Base-by-base conservation (phyloP, 257 asterid genomes). In the Linaria vulgaris region DNA sequence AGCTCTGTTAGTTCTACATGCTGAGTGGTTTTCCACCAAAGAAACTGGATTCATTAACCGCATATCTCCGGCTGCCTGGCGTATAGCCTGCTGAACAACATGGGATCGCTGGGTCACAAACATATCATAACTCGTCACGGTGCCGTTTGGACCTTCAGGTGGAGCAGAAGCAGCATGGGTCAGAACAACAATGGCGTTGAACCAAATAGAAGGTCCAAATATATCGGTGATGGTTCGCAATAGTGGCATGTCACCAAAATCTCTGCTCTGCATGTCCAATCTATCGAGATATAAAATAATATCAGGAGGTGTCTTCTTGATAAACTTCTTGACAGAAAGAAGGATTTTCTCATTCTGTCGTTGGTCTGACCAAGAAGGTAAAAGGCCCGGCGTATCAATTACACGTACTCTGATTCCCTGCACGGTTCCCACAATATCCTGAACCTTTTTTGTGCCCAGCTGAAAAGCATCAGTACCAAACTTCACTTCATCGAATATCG, bases 91-190 rank as follows among this genome's bases (percentile, higher is more conserved):
- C 81, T 94, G 99, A 67, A 94, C 95, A 67, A 83, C 95, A 67
- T 81, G 90, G 4, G 99, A 94, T 48, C 97, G 88, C 83, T 94
- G 97, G 5, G 96, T 85, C 61, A 94, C 99, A 87, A 94, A 94
- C 90, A 88, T 90, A 68, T 94, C 99, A 64, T 94, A 94, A 82
- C 95, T 86, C 16, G 97, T 87, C 21, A 86, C 66, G 7, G 94
- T 81, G 38, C 99, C 99, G 68, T 84, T 88, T 19, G 95, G 95
- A 37, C 97, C 97, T 70, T 90, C 99, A 30, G 97, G 97, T 12
- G 99, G 99, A 56, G 97, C 99, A 55, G 97, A 89, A 25, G 95
- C 97, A 64, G 99, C 99, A 62, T 94, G 99, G 43, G 99, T 94
- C 79, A 94, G 73, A 61, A 90, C 99, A 49, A 94, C 99, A 73